These are phyloP conservation scores for Verticillium zaregamsianum DNA, from an alignment of 2,329 filamentous ascomycete species.

Conservation along the genomic window DNA sequence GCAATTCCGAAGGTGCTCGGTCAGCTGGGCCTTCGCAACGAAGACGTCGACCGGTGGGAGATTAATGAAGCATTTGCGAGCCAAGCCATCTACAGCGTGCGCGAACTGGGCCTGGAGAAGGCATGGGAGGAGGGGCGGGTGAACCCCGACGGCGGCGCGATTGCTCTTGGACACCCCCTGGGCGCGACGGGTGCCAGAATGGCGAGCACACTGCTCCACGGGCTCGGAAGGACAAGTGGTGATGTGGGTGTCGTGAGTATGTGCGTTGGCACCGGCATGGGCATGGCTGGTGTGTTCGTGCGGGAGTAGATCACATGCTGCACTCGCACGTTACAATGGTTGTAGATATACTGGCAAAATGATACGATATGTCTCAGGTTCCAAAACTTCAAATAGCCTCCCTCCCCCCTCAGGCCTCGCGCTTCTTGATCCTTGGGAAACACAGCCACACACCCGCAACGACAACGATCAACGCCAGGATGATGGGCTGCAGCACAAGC, in stretches of 20 bases:
- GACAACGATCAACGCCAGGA: conserved; percentile 37
- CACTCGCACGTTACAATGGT: too few species aligned
- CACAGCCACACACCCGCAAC: conserved; percentile 28
- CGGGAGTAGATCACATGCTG: conserved; percentile 42
- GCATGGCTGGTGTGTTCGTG: conserved; percentile 66
- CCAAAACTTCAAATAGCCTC: background rate
- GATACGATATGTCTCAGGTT: too few species aligned
- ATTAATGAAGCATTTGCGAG: conserved; percentile 81
- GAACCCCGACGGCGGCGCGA: conserved; percentile 90
- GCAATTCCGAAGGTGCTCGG: conserved; percentile 80
- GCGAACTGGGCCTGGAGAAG: conserved; percentile 62
- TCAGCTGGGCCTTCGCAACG: conserved; percentile 59
- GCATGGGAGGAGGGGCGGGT: conserved; percentile 64
- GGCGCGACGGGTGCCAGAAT: conserved; percentile 85
- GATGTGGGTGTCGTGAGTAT: conserved; percentile 82
- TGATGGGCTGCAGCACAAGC: conserved; percentile 44
- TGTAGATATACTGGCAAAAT: too few species aligned
- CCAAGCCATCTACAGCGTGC: conserved; percentile 65
- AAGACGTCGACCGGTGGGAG: conserved; percentile 83
- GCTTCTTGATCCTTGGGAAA: conserved; percentile 30
- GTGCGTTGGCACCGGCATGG: conserved; percentile 84
- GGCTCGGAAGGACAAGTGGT: conserved; percentile 62
- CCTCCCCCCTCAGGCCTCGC: conserved; percentile 11
- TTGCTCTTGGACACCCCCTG: conserved; percentile 88
- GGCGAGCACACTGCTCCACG: conserved; percentile 66